Evolutionary conservation across 2,329 filamentous ascomycete species (phyloP), one percentile per base, ranked within the genome.

Genomic region (Tolypocladium ovalisporum): DNA sequence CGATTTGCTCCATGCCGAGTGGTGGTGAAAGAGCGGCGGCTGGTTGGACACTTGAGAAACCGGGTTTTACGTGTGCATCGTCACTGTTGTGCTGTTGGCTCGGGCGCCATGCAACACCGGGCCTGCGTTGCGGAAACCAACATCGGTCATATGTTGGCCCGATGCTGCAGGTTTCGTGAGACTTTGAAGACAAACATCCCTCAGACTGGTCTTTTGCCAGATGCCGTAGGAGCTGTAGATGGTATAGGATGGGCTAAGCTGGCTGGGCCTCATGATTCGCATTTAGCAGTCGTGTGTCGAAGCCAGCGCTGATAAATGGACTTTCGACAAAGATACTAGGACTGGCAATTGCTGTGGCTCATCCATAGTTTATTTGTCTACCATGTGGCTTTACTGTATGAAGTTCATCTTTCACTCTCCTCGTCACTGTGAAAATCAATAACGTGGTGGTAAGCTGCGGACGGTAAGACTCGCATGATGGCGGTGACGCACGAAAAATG

Each of bases 1-100:
- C 72, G 29, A 67, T 65, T 7, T 59, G 57, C 1, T 66, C 61
- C 62, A 62, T 62, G 39, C 9, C 32, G 15, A 47, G n/a, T 34
- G 39, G 13, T 34, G 47, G 9, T 51, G 29, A 29, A 34, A 19
- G 47, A 34, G 47, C 19, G 3, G 9, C 10, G 29, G 29, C 9
- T 2, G 47, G 47, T 2, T 29, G 47, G 27, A 12, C 17, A 19
- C 19, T 51, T 51, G 47, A 22, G 47, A 22, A n/a, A n/a, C 1
- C 22, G 9, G 27, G 9, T 6, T 34, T 34, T 34, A 3, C 19
- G 8, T n/a, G 10, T 19, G 27, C 24, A 15, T 44, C 22, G 22
- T 17, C 29, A 19, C 47, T 13, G 27, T 12, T 27, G n/a, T 12
- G 24, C 24, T 4, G 44, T 10, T 29, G 44, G 24, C 5, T 7